Percentiles rank a stretch among this genome's conserved stretches.
phyloP scores from a whole-genome alignment of 192 early-diverging fungal species.

The Backusella westeae region DNA sequence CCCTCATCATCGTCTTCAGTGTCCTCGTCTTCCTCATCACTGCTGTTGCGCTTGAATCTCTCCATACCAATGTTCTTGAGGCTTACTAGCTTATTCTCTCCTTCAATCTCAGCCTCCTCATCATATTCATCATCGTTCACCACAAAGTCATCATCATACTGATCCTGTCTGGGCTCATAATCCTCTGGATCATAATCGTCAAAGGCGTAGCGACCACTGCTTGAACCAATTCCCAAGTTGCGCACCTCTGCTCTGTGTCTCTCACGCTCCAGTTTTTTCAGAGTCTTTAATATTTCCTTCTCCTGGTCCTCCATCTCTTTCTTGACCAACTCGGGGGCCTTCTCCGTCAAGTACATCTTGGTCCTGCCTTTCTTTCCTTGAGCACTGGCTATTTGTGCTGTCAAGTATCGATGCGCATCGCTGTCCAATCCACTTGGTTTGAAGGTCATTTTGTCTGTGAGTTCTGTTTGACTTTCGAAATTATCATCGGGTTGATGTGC shows the following conservation, averaged over 20 bases:
- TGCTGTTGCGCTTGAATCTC: slow-evolving; percentile 13
- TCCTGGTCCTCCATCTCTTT: slow-evolving; percentile 59
- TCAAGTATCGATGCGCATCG: slow-evolving; percentile 63
- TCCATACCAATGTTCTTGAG: slow-evolving; percentile 30
- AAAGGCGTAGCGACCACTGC: slow-evolving; percentile 37
- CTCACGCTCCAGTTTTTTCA: slow-evolving; percentile 47
- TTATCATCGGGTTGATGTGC: slow-evolving; percentile 51
- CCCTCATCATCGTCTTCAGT: slow-evolving; percentile 22
- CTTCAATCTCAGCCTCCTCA: slow-evolving; percentile 35
- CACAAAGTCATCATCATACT: slow-evolving; percentile 54
- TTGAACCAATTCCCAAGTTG: slow-evolving; percentile 24
- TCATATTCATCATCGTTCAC: slow-evolving; percentile 53
- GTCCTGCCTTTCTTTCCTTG: slow-evolving; percentile 64
- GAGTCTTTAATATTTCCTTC: slow-evolving; percentile 56
- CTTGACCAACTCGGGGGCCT: slow-evolving; percentile 65
- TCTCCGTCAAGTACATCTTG: slow-evolving; percentile 59
- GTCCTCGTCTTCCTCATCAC: slow-evolving; percentile 33
- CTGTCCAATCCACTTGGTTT: slow-evolving; percentile 56
- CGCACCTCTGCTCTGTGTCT: slow-evolving; percentile 31
- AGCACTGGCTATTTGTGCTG: slow-evolving; percentile 59
- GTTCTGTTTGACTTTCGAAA: slow-evolving; percentile 64
- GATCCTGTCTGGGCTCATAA: slow-evolving; percentile 14
- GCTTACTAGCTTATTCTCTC: slow-evolving; percentile 30
- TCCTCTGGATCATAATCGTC: slow-evolving; percentile 41
- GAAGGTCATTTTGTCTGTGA: slow-evolving; percentile 64